These are phyloP conservation scores for Cryptococcus hybrid DNA, from an alignment of 1,284 basidiomycete genomes.

Conservation along the genomic window DNA sequence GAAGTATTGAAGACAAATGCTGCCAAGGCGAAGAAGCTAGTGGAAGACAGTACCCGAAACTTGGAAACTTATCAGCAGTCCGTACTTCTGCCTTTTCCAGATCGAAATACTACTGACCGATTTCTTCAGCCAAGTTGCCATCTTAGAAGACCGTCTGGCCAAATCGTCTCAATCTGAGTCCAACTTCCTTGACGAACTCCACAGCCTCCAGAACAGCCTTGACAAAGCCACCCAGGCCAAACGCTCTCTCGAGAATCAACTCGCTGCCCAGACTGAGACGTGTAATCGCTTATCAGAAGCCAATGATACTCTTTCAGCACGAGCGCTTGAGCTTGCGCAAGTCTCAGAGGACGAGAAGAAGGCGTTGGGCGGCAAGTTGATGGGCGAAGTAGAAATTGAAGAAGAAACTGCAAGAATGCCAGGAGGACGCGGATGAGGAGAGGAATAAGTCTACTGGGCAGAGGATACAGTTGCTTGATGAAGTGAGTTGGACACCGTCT, in stretches of 20 bases:
- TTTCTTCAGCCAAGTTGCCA: slow-evolving; percentile 62
- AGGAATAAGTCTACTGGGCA: slow-evolving; percentile 40
- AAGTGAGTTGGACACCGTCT: slow-evolving; percentile 25
- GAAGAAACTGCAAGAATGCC: slow-evolving; percentile 23
- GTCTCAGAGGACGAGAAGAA: slow-evolving; percentile 58
- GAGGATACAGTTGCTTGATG: slow-evolving; percentile 48
- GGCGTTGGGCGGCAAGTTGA: slow-evolving; percentile 22
- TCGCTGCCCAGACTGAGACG: slow-evolving; percentile 68
- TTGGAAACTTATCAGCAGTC: slow-evolving; percentile 80
- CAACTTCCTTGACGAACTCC: slow-evolving; percentile 59
- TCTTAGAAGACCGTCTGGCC: slow-evolving; percentile 68
- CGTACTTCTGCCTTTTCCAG: slow-evolving; percentile 48
- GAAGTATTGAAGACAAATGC: slow-evolving; percentile 87
- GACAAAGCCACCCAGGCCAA: slow-evolving; percentile 64
- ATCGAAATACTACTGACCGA: slow-evolving; percentile 66
- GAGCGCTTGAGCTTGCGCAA: slow-evolving; percentile 68
- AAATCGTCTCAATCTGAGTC: slow-evolving; percentile 39
- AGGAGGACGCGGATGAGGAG: slow-evolving; percentile 43
- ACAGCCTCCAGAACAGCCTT: slow-evolving; percentile 60
- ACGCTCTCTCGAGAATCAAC: slow-evolving; percentile 64
- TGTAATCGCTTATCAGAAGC: slow-evolving; percentile 68
- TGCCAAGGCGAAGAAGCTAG: slow-evolving; percentile 80
- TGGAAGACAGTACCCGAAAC: slow-evolving; percentile 69
- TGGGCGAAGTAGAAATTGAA: slow-evolving; percentile 38
- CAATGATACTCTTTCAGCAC: slow-evolving; percentile 70